These are phyloP conservation scores for Globisporangium barbulae DNA, from an alignment of 352 stramenopile species.

Conservation along the genomic window DNA sequence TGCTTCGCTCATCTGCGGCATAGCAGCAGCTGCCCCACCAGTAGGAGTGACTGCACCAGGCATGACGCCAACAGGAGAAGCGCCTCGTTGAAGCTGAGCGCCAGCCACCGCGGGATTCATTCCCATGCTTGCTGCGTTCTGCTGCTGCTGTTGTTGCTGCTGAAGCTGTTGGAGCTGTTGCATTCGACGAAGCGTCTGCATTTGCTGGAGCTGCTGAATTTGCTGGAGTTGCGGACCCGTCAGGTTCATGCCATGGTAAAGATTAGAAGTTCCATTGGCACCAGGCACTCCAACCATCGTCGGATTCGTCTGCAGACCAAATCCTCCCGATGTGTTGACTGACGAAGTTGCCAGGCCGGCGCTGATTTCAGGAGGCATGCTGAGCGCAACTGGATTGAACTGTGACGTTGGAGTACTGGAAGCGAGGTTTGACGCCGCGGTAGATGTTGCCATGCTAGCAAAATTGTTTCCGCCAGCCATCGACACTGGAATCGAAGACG, in stretches of 20 bases:
- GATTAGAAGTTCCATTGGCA: constrained; percentile 28
- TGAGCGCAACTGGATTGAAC: constrained; percentile 60
- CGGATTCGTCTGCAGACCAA: constrained; percentile 35
- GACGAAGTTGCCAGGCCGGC: constrained; percentile 25
- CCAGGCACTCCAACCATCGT: constrained; percentile 38
- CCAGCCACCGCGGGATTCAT: constrained; percentile 15
- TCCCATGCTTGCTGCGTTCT: constrained; percentile 17
- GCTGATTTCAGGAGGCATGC: constrained; percentile 73
- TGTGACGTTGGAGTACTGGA: constrained; percentile 19
- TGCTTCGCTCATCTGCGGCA: constrained; percentile 75
- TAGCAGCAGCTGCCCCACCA: constrained; percentile 32
- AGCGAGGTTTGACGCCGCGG: constrained; percentile 23
- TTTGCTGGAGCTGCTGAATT: constrained; percentile 74
- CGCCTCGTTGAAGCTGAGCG: constrained; percentile 14
- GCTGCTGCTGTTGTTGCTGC: constrained; percentile 28
- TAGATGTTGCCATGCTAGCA: constrained; percentile 27
- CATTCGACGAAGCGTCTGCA: constrained; percentile 52
- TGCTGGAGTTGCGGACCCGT: constrained; percentile 76
- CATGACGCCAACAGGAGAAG: constrained; percentile 14
- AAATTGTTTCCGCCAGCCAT: constrained; percentile 14
- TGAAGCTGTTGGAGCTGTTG: constrained; percentile 29
- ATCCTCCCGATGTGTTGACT: constrained; percentile 29
- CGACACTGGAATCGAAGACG: constrained; percentile 14
- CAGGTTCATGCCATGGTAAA: constrained; percentile 81
- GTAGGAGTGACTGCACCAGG: constrained; percentile 23